These are phyloP conservation scores for Candida michaelii DNA, from an alignment of 805 yeast species.

Conservation along the genomic window DNA sequence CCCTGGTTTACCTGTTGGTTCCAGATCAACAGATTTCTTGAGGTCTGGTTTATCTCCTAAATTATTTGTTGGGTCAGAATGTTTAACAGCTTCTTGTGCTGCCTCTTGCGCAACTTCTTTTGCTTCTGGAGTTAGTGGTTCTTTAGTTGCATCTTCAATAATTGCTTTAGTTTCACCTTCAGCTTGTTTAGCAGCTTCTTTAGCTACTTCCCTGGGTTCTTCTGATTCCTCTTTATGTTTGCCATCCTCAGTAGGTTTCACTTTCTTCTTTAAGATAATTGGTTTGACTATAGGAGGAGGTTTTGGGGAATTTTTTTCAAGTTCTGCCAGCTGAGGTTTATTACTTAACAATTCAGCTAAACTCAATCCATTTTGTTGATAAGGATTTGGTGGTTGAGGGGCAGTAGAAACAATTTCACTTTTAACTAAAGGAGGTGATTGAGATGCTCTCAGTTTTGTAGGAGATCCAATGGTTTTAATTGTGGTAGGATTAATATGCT, in stretches of 20 bases:
- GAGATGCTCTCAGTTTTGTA: not conserved
- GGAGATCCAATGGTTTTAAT: slow-evolving; percentile 20
- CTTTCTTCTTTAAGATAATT: slow-evolving; percentile 39
- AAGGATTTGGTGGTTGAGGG: slow-evolving; percentile 9
- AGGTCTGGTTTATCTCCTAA: not conserved
- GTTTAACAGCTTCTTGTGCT: not conserved
- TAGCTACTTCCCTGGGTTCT: not conserved
- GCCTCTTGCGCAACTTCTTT: not conserved
- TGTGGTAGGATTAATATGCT: slow-evolving; percentile 33
- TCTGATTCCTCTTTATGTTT: slow-evolving; percentile 5
- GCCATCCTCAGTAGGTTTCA: slow-evolving; percentile 1
- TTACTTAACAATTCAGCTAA: slow-evolving; percentile 39
- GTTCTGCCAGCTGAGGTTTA: slow-evolving; percentile 15
- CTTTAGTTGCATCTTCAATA: not conserved
- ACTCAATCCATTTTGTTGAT: slow-evolving; percentile 19
- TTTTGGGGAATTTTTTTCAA: slow-evolving; percentile 24
- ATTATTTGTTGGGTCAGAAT: not conserved
- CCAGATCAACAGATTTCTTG: slow-evolving; percentile 1
- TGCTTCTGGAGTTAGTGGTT: not conserved
- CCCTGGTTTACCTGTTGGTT: not conserved
- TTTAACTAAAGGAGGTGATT: slow-evolving; percentile 1
- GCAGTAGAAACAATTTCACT: not conserved
- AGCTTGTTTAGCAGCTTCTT: slow-evolving; percentile 6
- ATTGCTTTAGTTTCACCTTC: slow-evolving; percentile 2
- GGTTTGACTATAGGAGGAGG: slow-evolving; percentile 28